Evolutionary conservation across 2,329 filamentous ascomycete species (phyloP).

Genomic region (Microdochium nivale): DNA sequence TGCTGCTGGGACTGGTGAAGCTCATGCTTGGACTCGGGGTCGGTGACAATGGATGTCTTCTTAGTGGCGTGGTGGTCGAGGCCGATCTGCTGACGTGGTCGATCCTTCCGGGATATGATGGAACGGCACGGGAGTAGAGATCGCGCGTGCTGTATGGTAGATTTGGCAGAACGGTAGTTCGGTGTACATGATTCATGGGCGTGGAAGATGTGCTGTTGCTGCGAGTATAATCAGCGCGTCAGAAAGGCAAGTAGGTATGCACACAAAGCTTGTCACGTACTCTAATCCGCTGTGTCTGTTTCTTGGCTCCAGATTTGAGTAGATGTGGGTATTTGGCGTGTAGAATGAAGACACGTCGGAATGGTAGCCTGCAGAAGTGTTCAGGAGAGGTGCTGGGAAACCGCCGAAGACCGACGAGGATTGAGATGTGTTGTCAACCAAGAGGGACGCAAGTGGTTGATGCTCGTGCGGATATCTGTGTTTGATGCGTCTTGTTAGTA

Average conservation of each 20-base stretch:
- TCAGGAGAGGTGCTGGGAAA: constrained; percentile 41
- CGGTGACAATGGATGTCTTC: constrained; percentile 45
- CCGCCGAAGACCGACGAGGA: constrained; percentile 41
- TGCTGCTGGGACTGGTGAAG: constrained; percentile 29
- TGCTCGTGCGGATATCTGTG: constrained; percentile 47
- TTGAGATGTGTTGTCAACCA: constrained; percentile 43
- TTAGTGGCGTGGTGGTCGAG: constrained; percentile 35
- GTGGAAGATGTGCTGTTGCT: constrained; percentile 39
- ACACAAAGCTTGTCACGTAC: constrained; percentile 32
- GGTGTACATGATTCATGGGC: constrained; percentile 51
- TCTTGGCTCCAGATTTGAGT: constrained; percentile 42
- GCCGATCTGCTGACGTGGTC: constrained; percentile 44
- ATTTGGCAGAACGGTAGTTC: constrained; percentile 42
- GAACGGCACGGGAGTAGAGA: constrained; percentile 42
- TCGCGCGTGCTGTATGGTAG: constrained; percentile 43
- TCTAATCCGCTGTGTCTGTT: constrained; percentile 41
- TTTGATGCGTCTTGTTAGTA: constrained; percentile 16
- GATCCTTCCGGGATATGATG: constrained; percentile 36
- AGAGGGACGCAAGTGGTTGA: constrained; percentile 36
- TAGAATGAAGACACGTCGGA: constrained; percentile 42
- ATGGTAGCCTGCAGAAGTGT: constrained; percentile 36
- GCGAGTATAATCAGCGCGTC: constrained; percentile 23
- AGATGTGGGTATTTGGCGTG: constrained; percentile 33
- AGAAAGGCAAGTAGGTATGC: constrained; percentile 5
- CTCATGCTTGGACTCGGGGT: constrained; percentile 39